Conservation (phyloP, 768 basidiomycete species). For the Tricholoma furcatifolium region DNA sequence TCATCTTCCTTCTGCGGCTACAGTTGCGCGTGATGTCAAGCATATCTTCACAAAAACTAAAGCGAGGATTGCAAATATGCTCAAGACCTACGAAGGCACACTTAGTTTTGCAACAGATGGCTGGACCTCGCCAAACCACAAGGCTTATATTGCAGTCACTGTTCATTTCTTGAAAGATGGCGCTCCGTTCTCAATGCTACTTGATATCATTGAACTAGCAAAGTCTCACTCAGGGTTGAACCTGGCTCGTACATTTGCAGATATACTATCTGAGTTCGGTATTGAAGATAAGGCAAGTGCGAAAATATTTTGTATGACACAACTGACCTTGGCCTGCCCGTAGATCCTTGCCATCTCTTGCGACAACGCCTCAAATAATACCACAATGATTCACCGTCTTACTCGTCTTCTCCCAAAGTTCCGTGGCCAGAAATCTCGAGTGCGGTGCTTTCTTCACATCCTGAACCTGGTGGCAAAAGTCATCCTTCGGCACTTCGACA, state of each 20-base stretch:
- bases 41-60: conserved; percentile 22
- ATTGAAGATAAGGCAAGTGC: conserved; percentile 28
- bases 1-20: conserved; percentile 30
- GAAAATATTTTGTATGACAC: background rate
- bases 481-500: conserved; percentile 30
- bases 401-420: conserved; percentile 21
- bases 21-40: conserved; percentile 28
- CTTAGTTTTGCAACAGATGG: no score
- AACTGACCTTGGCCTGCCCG: conserved; percentile 4
- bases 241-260: conserved; percentile 27
- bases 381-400: conserved; percentile 30
- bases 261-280: conserved; percentile 29
- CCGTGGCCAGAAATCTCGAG: conserved; percentile 17
- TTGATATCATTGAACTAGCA: conserved; percentile 29
- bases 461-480: conserved; percentile 33
- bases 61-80: conserved; percentile 25
- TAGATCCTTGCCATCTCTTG: conserved; percentile 25
- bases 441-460: conserved; percentile 33
- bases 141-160: no score
- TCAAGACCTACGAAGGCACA: conserved; percentile 26
- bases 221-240: conserved; percentile 29
- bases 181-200: no score
- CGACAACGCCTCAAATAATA: conserved; percentile 19
- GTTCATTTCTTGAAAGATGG: conserved; percentile 30
- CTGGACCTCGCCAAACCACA: no score